Evolutionary conservation across 305 asterid genomes (phyloP), one percentile per base, ranked within the genome.

Genomic region (Fraxinus dipetala): DNA sequence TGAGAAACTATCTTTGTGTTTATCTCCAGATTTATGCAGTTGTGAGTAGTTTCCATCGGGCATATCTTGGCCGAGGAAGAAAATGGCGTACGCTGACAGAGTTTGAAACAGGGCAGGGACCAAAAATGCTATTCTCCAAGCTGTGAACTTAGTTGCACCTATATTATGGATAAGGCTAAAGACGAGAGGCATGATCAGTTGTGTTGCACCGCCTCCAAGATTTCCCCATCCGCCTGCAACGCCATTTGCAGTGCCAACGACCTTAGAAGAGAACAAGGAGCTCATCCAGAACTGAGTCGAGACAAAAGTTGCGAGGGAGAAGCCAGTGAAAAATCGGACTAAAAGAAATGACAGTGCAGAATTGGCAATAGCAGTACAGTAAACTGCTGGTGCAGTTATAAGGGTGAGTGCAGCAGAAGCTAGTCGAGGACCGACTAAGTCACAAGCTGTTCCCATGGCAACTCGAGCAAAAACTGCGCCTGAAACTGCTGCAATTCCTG

Each of bases 211-310:
- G n/a, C 97, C 97, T 24, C 98, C 98, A 10, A 93, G 95, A 63
- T 95, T 95, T 0, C 98, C 98, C 98, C 98, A 93, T 0, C 98
- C 98, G 7, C 94, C 98, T 0, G 98, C 83, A 3, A 93, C 31
- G 9, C 98, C 97, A 67, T 95, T 95, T 5, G 97, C 98, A 0
- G 97, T 91, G 54, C 93, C 98, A 24, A 95, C 93, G 14, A 95
- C 94, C 0, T 40, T 84, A 0, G 83, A 32, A 4, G 88, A 84
- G 84, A 95, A 95, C 87, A 95, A 72, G 7, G 98, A 91, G 84
- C 98, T 95, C 97, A 93, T 91, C 98, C 98, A 95, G 79, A 90
- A 93, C 38, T 95, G 97, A 0, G 97, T 92, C 0, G 98, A 95
- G 5, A 95, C 98, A 56, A 95, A 93, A 4, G 97, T 93, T 0